A percentile compares a stretch with the other conserved stretches of the same genome.
Conservation (phyloP, 768 basidiomycete genomes). For the Phylloporus sp. region DNA sequence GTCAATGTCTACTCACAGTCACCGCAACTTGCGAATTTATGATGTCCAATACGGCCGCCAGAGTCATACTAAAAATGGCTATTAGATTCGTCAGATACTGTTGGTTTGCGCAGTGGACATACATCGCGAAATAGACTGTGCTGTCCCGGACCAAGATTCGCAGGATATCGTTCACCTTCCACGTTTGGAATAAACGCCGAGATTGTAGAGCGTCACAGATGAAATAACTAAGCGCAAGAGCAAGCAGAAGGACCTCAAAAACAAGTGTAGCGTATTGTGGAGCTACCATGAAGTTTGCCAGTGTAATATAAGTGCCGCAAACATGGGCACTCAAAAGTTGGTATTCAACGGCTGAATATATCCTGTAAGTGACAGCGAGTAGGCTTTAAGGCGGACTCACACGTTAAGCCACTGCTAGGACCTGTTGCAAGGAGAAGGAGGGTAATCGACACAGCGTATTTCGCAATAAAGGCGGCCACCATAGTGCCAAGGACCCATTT, state of each 20-base stretch:
- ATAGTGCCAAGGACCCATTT: constrained; percentile 8
- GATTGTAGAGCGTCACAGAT: not conserved
- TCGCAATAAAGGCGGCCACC: constrained; percentile 5
- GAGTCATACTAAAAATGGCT: constrained; percentile 1
- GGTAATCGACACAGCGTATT: not conserved
- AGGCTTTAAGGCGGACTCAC: constrained; percentile 1
- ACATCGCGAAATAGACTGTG: constrained; percentile 20
- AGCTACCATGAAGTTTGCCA: not conserved
- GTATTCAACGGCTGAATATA: not conserved
- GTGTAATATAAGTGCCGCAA: constrained; percentile 3
- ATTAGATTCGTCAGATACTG: not conserved
- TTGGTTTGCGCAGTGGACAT: not conserved
- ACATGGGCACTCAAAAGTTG: not conserved
- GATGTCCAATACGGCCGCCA: constrained; percentile 3
- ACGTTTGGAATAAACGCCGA: not conserved
- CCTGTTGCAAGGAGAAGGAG: constrained; percentile 11
- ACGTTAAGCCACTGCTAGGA: constrained; percentile 1
- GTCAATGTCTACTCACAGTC: constrained; percentile 1
- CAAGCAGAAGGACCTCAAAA: constrained; percentile 17
- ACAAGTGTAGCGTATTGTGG: constrained; percentile 6
- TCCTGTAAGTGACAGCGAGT: not conserved
- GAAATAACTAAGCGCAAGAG: constrained; percentile 13
- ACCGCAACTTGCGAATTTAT: not conserved
- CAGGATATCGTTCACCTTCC: constrained; percentile 7
- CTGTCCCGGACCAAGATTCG: constrained; percentile 17